phyloP scores from a whole-genome alignment of 2,329 filamentous ascomycete genomes.

The Neodidymelliopsis sp. region DNA sequence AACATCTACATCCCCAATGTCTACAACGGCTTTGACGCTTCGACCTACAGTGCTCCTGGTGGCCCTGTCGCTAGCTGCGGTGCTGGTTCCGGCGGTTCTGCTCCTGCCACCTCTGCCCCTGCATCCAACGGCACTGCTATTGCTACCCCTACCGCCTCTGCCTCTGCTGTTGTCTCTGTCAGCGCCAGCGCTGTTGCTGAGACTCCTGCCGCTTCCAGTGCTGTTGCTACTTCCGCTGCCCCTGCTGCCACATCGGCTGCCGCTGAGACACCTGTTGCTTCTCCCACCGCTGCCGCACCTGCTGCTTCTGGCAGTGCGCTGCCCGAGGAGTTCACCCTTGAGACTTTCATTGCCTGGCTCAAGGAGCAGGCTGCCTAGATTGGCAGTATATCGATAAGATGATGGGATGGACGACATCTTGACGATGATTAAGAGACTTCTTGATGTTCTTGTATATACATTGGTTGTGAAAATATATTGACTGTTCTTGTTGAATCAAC shows the following conservation, averaged over 20 bases:
- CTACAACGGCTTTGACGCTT: slow-evolving; percentile 45
- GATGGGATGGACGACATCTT: not conserved
- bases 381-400: not conserved
- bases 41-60: slow-evolving; percentile 41
- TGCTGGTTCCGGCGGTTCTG: slow-evolving; percentile 27
- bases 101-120: slow-evolving; percentile 17
- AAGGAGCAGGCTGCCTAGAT: slow-evolving; percentile 24
- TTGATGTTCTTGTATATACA: slow-evolving; percentile 18
- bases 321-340: slow-evolving; percentile 33
- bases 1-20: slow-evolving; percentile 49
- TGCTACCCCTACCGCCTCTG: slow-evolving; percentile 8
- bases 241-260: slow-evolving; percentile 6
- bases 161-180: slow-evolving; percentile 11
- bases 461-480: slow-evolving; percentile 2
- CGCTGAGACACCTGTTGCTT: slow-evolving; percentile 23
- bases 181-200: slow-evolving; percentile 6
- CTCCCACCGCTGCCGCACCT: slow-evolving; percentile 10
- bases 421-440: too few species aligned
- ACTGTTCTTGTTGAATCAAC: not conserved
- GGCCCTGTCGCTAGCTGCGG: slow-evolving; percentile 38
- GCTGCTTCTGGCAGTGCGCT: slow-evolving; percentile 26
- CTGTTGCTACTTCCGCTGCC: slow-evolving; percentile 2
- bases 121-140: slow-evolving; percentile 19
- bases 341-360: slow-evolving; percentile 36
- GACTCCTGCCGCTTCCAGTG: slow-evolving; percentile 5